Percentiles rank a stretch among this genome's conserved stretches.
Conservation (phyloP, 2,329 filamentous ascomycete genomes). For the Colletotrichum filicis region DNA sequence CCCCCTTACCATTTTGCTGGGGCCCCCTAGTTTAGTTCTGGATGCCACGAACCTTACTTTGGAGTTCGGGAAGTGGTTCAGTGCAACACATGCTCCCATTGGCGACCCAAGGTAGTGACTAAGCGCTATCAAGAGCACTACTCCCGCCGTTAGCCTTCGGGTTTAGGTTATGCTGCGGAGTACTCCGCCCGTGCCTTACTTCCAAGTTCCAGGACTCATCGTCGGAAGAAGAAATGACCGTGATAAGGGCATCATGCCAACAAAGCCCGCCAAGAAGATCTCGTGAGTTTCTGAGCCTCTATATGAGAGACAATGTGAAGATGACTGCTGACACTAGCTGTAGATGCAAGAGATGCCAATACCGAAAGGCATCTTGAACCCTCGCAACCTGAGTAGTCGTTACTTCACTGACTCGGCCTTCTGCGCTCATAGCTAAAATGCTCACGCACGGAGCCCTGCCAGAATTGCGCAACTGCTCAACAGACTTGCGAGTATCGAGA, state of each 20-base stretch:
- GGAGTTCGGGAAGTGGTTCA: neutral
- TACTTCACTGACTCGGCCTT: too few relatives aligned
- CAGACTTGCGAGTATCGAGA: constrained; percentile 34
- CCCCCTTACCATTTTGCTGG: neutral
- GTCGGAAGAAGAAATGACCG: neutral
- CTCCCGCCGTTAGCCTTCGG: neutral
- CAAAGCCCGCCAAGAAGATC: too few relatives aligned
- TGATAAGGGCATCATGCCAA: neutral
- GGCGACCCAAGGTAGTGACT: neutral
- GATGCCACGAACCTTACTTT: neutral
- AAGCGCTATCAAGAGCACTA: neutral
- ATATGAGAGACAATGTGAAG: too few relatives aligned
- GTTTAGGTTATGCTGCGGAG: neutral
- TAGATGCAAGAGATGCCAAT: too few relatives aligned
- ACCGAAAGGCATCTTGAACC: too few relatives aligned
- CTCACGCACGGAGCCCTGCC: constrained; percentile 34
- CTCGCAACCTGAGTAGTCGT: too few relatives aligned
- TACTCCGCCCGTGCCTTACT: neutral
- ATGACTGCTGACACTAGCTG: too few relatives aligned
- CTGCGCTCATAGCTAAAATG: constrained; percentile 27
- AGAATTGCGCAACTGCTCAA: constrained; percentile 19
- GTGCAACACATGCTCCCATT: neutral
- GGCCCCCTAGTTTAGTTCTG: neutral
- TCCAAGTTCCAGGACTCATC: neutral
- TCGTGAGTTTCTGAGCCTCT: too few relatives aligned